A percentile compares a stretch with the other conserved stretches of the same genome.
Conservation (phyloP, 140 eudicot genomes). For the Flaveria floridana region DNA sequence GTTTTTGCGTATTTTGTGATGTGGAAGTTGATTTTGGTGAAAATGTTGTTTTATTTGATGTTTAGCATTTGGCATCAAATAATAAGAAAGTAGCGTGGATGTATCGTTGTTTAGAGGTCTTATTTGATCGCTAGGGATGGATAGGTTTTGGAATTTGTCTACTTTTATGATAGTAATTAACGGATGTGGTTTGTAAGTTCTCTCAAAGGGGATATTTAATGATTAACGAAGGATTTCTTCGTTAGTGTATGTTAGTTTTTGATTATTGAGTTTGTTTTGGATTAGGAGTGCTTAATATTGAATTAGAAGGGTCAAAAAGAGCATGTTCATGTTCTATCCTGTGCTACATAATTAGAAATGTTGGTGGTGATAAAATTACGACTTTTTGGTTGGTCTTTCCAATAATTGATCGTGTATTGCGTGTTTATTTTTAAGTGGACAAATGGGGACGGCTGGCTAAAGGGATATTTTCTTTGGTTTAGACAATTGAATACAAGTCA, state of each 20-base stretch:
- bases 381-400: constrained; percentile 12
- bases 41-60: constrained; percentile 8
- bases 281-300: constrained; percentile 18
- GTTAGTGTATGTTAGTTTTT: not conserved
- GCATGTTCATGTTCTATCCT: constrained; percentile 15
- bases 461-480: not conserved
- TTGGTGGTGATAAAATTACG: constrained; percentile 6
- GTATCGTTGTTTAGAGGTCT: not conserved
- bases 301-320: constrained; percentile 5
- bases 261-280: not conserved
- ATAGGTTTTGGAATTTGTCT: not conserved
- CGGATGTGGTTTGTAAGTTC: not conserved
- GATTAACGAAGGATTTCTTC: not conserved
- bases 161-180: not conserved
- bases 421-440: not conserved
- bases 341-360: constrained; percentile 22
- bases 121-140: not conserved
- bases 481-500: constrained; percentile 1
- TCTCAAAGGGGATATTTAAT: constrained; percentile 6
- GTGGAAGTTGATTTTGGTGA: not conserved
- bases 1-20: constrained; percentile 12
- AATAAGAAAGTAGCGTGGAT: no score
- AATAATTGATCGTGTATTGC: not conserved
- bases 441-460: not conserved
- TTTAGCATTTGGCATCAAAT: constrained; percentile 9